These are phyloP conservation scores for Canna indica DNA, from an alignment of 176 grass and related monocot genomes.

Conservation along the genomic window DNA sequence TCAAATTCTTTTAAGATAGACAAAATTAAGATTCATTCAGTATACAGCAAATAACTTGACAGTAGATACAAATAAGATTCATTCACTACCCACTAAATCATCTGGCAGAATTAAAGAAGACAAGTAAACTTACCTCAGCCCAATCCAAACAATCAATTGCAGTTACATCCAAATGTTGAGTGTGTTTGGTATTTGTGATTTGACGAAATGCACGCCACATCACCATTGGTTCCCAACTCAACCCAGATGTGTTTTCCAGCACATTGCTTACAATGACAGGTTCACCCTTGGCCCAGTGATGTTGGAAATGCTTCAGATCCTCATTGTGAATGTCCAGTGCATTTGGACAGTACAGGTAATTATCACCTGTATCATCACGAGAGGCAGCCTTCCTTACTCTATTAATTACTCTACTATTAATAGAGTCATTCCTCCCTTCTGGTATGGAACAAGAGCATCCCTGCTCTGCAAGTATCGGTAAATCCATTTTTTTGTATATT, in stretches of 20 bases:
- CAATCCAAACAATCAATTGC: constrained; percentile 11
- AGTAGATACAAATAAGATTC: neutral
- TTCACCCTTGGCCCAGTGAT: constrained; percentile 11
- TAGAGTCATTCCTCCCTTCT: neutral
- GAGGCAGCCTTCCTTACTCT: neutral
- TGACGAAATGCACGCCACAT: constrained; percentile 16
- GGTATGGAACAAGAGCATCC: neutral
- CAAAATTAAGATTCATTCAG: too few species aligned
- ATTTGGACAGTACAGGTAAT: constrained; percentile 12
- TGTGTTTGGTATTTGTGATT: neutral
- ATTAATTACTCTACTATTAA: neutral
- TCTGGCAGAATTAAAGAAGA: neutral
- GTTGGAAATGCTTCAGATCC: constrained; percentile 10
- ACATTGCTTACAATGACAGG: constrained; percentile 16
- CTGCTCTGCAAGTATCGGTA: neutral
- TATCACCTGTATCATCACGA: neutral
- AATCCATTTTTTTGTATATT: neutral
- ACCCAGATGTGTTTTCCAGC: constrained; percentile 7
- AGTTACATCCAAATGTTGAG: constrained; percentile 12
- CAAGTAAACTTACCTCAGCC: constrained; percentile 4
- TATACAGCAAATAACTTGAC: too few species aligned
- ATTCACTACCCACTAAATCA: neutral
- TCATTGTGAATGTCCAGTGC: neutral
- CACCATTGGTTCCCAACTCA: constrained; percentile 21
- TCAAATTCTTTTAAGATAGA: too few species aligned